phyloP scores from a whole-genome alignment of 805 yeast species.

The Yamadazyma phyllophila region DNA sequence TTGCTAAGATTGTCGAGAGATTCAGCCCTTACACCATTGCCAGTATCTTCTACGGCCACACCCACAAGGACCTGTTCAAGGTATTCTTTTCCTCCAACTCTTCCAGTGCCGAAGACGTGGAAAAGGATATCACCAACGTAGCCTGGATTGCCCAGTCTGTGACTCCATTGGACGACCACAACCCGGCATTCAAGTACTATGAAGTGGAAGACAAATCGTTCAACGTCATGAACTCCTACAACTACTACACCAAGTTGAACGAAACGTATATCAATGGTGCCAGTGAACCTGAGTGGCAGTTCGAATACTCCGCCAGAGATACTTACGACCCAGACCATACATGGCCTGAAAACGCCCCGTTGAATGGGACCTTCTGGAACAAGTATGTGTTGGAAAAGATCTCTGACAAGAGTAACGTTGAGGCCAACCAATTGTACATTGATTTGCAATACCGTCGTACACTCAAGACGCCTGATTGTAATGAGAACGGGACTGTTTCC shows the following conservation, averaged over 20 bases:
- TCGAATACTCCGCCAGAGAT: slow-evolving; percentile 64
- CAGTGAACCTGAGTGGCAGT: slow-evolving; percentile 59
- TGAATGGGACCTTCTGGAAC: slow-evolving; percentile 72
- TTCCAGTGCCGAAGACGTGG: slow-evolving; percentile 35
- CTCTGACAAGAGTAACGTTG: slow-evolving; percentile 27
- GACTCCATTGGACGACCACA: slow-evolving; percentile 57
- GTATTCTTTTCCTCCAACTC: slow-evolving; percentile 53
- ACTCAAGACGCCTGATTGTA: slow-evolving; percentile 53
- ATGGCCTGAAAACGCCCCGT: slow-evolving; percentile 61
- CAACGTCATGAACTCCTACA: slow-evolving; percentile 57
- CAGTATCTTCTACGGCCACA: slow-evolving; percentile 68
- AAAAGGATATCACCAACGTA: slow-evolving; percentile 47
- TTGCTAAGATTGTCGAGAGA: slow-evolving; percentile 58
- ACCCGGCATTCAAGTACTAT: slow-evolving; percentile 74
- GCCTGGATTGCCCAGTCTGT: slow-evolving; percentile 69
- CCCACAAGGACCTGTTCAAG: slow-evolving; percentile 67
- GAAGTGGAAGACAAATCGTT: slow-evolving; percentile 61
- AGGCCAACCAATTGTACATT: slow-evolving; percentile 49
- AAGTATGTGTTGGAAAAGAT: slow-evolving; percentile 13
- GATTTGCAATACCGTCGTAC: slow-evolving; percentile 52
- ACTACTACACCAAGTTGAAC: slow-evolving; percentile 59
- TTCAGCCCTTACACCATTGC: slow-evolving; percentile 70
- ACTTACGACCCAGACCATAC: slow-evolving; percentile 46
- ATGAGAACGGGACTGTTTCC: slow-evolving; percentile 21
- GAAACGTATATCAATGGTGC: slow-evolving; percentile 53